A percentile compares a stretch with the other conserved stretches of the same genome.
These are phyloP conservation scores for Neurospora africana DNA, from an alignment of 495 filamentous ascomycete species.

Conservation along the genomic window DNA sequence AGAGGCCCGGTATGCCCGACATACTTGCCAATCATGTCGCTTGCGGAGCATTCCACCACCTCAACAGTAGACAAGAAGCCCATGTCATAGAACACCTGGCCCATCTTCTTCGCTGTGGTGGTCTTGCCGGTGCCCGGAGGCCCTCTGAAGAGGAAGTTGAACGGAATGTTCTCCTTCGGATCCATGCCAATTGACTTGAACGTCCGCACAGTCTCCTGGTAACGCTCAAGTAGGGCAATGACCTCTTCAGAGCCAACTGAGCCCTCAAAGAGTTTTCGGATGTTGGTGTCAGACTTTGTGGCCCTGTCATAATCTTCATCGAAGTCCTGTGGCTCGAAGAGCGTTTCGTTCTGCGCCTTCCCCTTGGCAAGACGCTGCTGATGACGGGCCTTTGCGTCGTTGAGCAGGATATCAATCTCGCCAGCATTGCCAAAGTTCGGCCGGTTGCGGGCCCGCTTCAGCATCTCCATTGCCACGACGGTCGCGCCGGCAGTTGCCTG, in stretches of 20 bases:
- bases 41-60: constrained; percentile 50
- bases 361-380: constrained; percentile 37
- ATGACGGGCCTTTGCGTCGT: constrained; percentile 46
- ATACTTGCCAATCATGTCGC: constrained; percentile 51
- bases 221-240: constrained; percentile 47
- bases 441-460: constrained; percentile 41
- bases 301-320: constrained; percentile 55
- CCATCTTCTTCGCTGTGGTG: constrained; percentile 59
- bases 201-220: constrained; percentile 42
- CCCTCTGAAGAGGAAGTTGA: constrained; percentile 35
- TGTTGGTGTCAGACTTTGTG: constrained; percentile 38
- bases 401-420: constrained; percentile 56
- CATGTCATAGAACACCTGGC: constrained; percentile 63
- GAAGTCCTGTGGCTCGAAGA: constrained; percentile 55
- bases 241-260: constrained; percentile 56
- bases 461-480: constrained; percentile 37
- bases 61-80: constrained; percentile 45
- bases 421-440: constrained; percentile 54
- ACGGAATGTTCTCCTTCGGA: constrained; percentile 33
- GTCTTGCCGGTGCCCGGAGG: constrained; percentile 62
- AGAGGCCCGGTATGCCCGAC: constrained; percentile 59
- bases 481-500: constrained; percentile 31
- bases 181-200: constrained; percentile 50
- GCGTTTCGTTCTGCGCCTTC: not conserved
- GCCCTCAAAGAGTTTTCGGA: constrained; percentile 51